These are phyloP conservation scores for Penicillium sp. DNA, from an alignment of 2,329 filamentous ascomycete species.

Conservation along the genomic window DNA sequence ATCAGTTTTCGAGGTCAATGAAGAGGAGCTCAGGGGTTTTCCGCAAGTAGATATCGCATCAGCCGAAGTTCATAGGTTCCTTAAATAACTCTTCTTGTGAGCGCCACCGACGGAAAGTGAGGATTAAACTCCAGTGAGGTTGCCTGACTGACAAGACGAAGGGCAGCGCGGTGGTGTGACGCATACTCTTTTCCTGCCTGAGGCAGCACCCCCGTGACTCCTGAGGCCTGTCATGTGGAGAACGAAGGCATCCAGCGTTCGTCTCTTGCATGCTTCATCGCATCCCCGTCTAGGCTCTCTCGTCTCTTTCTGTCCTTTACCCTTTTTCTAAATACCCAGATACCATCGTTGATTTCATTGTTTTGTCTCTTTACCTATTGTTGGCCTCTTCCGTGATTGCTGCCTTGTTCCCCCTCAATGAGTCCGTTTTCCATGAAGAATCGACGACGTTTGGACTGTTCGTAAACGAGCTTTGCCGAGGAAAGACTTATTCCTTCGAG, in stretches of 20 bases:
- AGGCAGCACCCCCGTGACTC: conserved; percentile 25
- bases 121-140: background rate
- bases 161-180: background rate
- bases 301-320: conserved; percentile 11
- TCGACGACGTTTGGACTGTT: conserved; percentile 41
- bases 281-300: conserved; percentile 6
- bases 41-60: background rate
- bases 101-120: background rate
- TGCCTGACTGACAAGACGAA: conserved; percentile 1
- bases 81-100: background rate
- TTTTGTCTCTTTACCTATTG: background rate
- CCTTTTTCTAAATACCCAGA: conserved; percentile 3
- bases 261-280: conserved; percentile 12
- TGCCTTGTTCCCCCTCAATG: conserved; percentile 39
- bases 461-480: conserved; percentile 27
- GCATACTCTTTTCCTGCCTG: conserved; percentile 10
- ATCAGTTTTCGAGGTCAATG: background rate
- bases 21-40: background rate
- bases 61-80: background rate
- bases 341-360: background rate
- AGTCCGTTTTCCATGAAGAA: conserved; percentile 33
- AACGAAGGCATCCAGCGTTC: conserved; percentile 6
- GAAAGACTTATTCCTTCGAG: conserved; percentile 8
- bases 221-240: conserved; percentile 16
- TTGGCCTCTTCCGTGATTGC: conserved; percentile 4